Base-by-base conservation (phyloP, 768 basidiomycete species). In the Suillus decipiens region DNA sequence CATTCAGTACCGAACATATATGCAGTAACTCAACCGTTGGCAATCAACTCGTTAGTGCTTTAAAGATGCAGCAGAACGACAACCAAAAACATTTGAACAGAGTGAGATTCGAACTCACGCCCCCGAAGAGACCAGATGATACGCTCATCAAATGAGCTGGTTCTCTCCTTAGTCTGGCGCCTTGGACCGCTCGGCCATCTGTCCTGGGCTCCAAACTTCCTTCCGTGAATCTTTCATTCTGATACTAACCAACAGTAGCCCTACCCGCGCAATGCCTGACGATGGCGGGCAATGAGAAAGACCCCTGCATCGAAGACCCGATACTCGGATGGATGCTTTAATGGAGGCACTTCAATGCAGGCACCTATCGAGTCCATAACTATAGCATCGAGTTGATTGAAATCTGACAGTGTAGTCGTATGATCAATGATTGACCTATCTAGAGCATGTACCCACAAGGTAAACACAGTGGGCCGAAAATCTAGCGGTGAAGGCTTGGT, bases 121-220 rank as follows among this genome's bases (percentile, higher is more conserved):
- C 71, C 71, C 59, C 36, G n/a, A 45, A 45, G 43, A 45, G 43
- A 45, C 43, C 43, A 45, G 43, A 45, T 45, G n/a, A 45, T 2
- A 45, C 19, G 10, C 43, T 45, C 43, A 45, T 45, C n/a, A 45
- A 45, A 45, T 45, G 43, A 45, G 43, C 43, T 45, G 43, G 43
- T 45, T n/a, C 43, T 57, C 62, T 81, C 86, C 86, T 86, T 88
- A 86, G 86, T 89, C 87, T 90, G 86, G 86, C 89, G 87, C 88
- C 89, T 89, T 89, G 86, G 88, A 89, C 87, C 87, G 87, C 88
- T 90, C 88, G 88, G 88, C 88, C 88, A 90, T 89, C 86, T 88
- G 84, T 75, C 79, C 79, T 65, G 2, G 43, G n/a, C n/a, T 11
- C 10, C 10, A 45, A 11, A 9, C 4, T n/a, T 22, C 43, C 43